A percentile compares a stretch with the other conserved stretches of the same genome.
These are phyloP conservation scores for Curvularia sp. DNA, from an alignment of 2,329 filamentous ascomycete genomes.

Conservation along the genomic window DNA sequence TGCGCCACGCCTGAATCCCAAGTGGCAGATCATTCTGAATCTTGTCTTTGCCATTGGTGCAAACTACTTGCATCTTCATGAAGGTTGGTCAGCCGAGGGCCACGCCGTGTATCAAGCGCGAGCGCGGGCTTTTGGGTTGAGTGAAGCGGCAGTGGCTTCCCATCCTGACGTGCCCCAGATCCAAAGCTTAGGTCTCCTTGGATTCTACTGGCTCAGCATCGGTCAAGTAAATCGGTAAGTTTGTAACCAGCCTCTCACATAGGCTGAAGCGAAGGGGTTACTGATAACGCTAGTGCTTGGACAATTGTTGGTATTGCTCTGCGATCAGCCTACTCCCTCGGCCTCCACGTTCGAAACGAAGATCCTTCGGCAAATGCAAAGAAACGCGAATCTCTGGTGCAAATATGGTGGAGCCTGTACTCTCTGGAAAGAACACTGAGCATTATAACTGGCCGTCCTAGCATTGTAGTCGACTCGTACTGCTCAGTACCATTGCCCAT, in stretches of 20 bases:
- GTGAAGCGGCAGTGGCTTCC: conserved; percentile 34
- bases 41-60: conserved; percentile 54
- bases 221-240: conserved; percentile 53
- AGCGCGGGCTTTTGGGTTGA: conserved; percentile 46
- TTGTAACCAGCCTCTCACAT: neutral
- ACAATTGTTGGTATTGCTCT: conserved; percentile 47
- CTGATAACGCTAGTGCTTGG: conserved; percentile 47
- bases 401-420: conserved; percentile 53
- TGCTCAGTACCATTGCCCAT: conserved; percentile 48
- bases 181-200: conserved; percentile 49
- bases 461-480: conserved; percentile 44
- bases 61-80: conserved; percentile 46
- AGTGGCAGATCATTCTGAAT: conserved; percentile 52
- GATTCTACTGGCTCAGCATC: conserved; percentile 51
- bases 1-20: conserved; percentile 27
- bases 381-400: conserved; percentile 47
- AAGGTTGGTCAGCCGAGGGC: conserved; percentile 38
- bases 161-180: conserved; percentile 51
- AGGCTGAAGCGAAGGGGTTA: neutral
- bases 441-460: conserved; percentile 51
- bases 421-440: conserved; percentile 50
- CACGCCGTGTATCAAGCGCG: conserved; percentile 51
- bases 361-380: conserved; percentile 37
- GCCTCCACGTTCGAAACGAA: conserved; percentile 51
- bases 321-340: conserved; percentile 48